Conservation (phyloP, 208 protist species). For the Cochliopodium minus region DNA sequence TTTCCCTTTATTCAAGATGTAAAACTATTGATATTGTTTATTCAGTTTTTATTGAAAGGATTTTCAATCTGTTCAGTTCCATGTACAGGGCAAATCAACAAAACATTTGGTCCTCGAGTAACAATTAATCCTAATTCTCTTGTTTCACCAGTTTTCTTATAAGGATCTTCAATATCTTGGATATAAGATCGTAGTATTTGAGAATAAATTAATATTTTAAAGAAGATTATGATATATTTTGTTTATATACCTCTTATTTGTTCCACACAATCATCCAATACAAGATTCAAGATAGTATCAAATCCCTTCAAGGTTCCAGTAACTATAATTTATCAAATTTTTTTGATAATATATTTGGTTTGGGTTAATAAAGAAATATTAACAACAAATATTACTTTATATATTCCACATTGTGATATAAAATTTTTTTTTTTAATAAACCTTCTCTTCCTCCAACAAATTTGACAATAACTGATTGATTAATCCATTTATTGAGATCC, state of each 20-base stretch:
- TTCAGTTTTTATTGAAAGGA: too few species aligned
- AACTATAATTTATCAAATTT: too few species aligned
- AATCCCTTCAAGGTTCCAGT: slow-evolving; percentile 18
- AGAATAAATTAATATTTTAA: background rate
- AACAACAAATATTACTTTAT: too few species aligned
- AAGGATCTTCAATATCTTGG: background rate
- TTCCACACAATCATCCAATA: slow-evolving; percentile 15
- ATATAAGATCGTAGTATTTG: background rate
- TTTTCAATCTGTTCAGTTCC: slow-evolving; percentile 24
- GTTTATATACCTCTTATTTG: slow-evolving; percentile 7
- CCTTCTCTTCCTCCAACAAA: slow-evolving; percentile 15
- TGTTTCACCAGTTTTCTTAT: slow-evolving; percentile 10
- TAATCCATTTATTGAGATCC: slow-evolving; percentile 4
- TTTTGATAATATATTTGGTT: too few species aligned
- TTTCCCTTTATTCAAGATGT: too few species aligned
- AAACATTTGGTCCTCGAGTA: slow-evolving; percentile 11
- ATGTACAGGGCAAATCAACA: slow-evolving; percentile 12
- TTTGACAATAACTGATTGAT: slow-evolving; percentile 2
- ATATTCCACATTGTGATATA: too few species aligned
- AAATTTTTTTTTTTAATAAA: too few species aligned
- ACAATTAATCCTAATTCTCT: slow-evolving; percentile 16
- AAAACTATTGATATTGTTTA: too few species aligned
- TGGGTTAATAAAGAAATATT: too few species aligned
- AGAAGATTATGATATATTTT: slow-evolving; percentile 5
- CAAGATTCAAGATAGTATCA: slow-evolving; percentile 15